A percentile compares a stretch with the other conserved stretches of the same genome.
These are phyloP conservation scores for maize (Zea mays) DNA, from an alignment of 176 grass and related monocot genomes.

Conservation along the genomic window Zm-B73-REFERENCE-NAM-5.0 NC_050102.1:113586501-113587000, in stretches of 20 bases:
- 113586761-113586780: slow-evolving; percentile 23
- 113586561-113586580: slow-evolving; percentile 45
- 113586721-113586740: slow-evolving; percentile 31
- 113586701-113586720: slow-evolving; percentile 93
- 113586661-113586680: slow-evolving; percentile 49
- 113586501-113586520: slow-evolving; percentile 30
- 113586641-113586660: slow-evolving; percentile 68
- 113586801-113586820: slow-evolving; percentile 16
- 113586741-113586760: neutral
- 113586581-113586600: slow-evolving; percentile 33
- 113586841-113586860: neutral
- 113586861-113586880: neutral
- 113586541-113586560: slow-evolving; percentile 38
- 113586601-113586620: slow-evolving; percentile 11
- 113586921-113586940: neutral
- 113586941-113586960: slow-evolving; percentile 20
- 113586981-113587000: neutral
- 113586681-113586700: slow-evolving; percentile 88
- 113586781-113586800: slow-evolving; percentile 37
- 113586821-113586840: slow-evolving; percentile 19
- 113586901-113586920: neutral
- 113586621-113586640: slow-evolving; percentile 65
- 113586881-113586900: neutral
- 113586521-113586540: neutral
- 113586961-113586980: neutral